phyloP scores from a whole-genome alignment of 768 basidiomycete genomes.

The Rhodotorula diobovata region DNA sequence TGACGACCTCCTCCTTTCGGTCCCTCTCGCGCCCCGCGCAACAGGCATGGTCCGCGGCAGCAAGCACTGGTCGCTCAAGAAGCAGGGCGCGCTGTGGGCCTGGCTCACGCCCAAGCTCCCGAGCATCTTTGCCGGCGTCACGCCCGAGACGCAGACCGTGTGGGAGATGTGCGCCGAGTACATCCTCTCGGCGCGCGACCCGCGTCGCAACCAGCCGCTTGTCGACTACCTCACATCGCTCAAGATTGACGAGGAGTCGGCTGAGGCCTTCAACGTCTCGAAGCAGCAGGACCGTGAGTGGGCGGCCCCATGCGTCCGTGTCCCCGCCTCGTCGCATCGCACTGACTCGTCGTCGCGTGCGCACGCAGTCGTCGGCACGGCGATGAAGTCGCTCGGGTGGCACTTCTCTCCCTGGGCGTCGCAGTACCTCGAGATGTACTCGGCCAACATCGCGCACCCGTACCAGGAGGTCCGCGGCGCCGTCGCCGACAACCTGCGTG shows the following conservation, averaged over 20 bases:
- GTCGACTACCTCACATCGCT: slow-evolving; percentile 66
- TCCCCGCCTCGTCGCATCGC: slow-evolving; percentile 37
- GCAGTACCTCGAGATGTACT: slow-evolving; percentile 55
- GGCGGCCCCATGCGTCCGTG: slow-evolving; percentile 52
- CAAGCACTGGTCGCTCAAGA: slow-evolving; percentile 77
- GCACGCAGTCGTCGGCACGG: slow-evolving; percentile 26
- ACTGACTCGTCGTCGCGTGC: slow-evolving; percentile 55
- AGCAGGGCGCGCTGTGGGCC: slow-evolving; percentile 66
- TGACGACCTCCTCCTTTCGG: background rate
- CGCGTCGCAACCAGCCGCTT: slow-evolving; percentile 72
- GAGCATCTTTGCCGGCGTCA: slow-evolving; percentile 65
- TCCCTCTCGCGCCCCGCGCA: no score
- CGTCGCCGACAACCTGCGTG: slow-evolving; percentile 42
- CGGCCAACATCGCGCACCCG: slow-evolving; percentile 11
- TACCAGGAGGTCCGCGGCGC: slow-evolving; percentile 54
- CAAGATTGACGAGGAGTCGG: slow-evolving; percentile 66
- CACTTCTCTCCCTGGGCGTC: slow-evolving; percentile 77
- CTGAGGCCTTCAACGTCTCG: slow-evolving; percentile 72
- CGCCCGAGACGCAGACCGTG: slow-evolving; percentile 71
- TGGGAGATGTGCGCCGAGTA: slow-evolving; percentile 76
- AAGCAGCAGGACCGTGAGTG: slow-evolving; percentile 37
- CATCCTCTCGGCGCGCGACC: slow-evolving; percentile 71
- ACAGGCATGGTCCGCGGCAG: slow-evolving; percentile 55
- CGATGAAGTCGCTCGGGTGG: slow-evolving; percentile 61
- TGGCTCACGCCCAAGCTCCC: slow-evolving; percentile 71